Evolutionary conservation across 1,284 basidiomycete species (phyloP), one percentile per base, ranked within the genome.

Genomic region (Apiotrichum gracile): DNA sequence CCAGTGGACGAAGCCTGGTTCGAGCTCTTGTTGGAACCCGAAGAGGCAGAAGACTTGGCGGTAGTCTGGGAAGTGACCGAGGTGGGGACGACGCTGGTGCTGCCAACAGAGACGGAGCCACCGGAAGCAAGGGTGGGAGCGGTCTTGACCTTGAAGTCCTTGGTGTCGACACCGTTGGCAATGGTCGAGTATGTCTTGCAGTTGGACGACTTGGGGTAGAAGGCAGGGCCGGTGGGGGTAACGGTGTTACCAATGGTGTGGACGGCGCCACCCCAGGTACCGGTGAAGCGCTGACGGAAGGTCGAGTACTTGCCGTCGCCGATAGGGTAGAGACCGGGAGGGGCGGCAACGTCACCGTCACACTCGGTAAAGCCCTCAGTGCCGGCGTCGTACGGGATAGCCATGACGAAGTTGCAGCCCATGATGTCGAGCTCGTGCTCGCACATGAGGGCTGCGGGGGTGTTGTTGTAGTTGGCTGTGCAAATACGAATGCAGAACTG

Each of bases 371-470:
- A 62, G 43, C 22, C 44, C 47, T 66, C 60, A 60, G 64, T 58
- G 57, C 64, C 62, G 39, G 65, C 61, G 62, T 68, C 64, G 66
- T 69, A 61, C 45, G 61, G 55, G 35, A 70, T 68, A 19, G 73
- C 70, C 73, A 73, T 75, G 62, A 73, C 71, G 63, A 70, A 71
- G 41, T 61, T 54, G 60, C 74, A 76, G 21, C 77, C 75, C 74
- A 76, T 74, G 8, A 66, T 58, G 54, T 68, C 63, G 12, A 70
- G 53, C 47, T 64, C 59, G 62, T 69, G 69, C 62, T 73, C 67
- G 56, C 67, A 72, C 55, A 63, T 61, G 29, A 66, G 58, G 7
- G 66, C 67, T 33, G 69, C 51, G 35, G 66, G 62, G 40, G 64
- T 61, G 48, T 61, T 66, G 26, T 45, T 37, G 51, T 59, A 61